Evolutionary conservation across 106 monocot genomes (phyloP).

Genomic region (Dendrobium huoshanense): DNA sequence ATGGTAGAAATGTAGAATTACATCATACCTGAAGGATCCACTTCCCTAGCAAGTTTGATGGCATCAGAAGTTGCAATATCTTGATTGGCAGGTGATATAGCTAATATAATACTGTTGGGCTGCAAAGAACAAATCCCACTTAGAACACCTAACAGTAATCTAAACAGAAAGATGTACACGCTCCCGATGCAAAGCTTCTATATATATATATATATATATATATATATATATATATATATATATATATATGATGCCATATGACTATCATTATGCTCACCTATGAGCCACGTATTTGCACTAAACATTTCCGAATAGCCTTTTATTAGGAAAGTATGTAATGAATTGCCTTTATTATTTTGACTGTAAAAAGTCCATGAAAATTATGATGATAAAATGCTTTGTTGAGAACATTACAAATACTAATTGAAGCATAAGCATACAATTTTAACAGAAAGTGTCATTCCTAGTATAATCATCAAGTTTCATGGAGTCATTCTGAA

Average conservation of each 20-base stretch:
- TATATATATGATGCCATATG: not conserved
- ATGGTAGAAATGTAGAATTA: not conserved
- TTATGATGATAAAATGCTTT: not conserved
- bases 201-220: not conserved
- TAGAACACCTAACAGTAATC: not conserved
- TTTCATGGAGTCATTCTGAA: not conserved
- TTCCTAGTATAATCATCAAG: not conserved
- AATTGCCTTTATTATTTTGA: not conserved
- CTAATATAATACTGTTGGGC: conserved; percentile 93
- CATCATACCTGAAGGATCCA: conserved; percentile 75
- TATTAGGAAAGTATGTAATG: not conserved
- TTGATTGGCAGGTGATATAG: conserved; percentile 99
- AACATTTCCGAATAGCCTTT: not conserved
- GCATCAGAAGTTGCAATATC: conserved; percentile 99
- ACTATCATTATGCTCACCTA: not conserved
- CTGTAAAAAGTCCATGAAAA: not conserved
- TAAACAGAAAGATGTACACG: not conserved
- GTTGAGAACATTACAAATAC: not conserved
- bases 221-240: not conserved
- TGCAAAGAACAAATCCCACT: conserved; percentile 14
- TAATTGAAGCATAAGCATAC: not conserved
- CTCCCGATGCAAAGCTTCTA: not conserved
- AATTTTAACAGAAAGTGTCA: not conserved
- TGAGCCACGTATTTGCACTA: not conserved
- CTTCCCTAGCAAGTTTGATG: conserved; percentile 96